Conservation (phyloP, 768 basidiomycete species). For the Tylopilus vinaceipallidus region DNA sequence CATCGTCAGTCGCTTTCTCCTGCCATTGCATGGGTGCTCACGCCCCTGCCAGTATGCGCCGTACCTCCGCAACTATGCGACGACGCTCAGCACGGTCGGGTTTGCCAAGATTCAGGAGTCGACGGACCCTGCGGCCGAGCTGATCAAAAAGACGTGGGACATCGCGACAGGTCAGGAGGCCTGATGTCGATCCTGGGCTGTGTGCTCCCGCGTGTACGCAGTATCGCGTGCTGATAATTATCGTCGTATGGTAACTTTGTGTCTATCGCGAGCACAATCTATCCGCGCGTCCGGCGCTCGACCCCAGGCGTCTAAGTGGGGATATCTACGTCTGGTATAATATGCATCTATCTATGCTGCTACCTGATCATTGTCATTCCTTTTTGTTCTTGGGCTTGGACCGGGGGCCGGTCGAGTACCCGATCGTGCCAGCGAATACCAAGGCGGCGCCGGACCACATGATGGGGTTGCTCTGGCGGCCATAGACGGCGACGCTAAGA, state of each 20-base stretch:
- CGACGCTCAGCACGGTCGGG: constrained; percentile 67
- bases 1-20: constrained; percentile 47
- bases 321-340: no score
- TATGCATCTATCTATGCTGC: no score
- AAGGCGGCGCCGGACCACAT: constrained; percentile 71
- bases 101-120: constrained; percentile 61
- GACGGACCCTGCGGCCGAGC: constrained; percentile 51
- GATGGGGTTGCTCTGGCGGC: constrained; percentile 38
- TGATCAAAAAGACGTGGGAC: constrained; percentile 70
- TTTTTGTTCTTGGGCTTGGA: constrained; percentile 22
- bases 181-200: no score
- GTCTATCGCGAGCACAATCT: no score
- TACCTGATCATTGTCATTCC: constrained; percentile 18
- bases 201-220: no score
- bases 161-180: constrained; percentile 61
- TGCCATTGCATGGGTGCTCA: no score
- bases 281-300: no score
- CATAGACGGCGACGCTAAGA: constrained; percentile 59
- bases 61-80: constrained; percentile 71
- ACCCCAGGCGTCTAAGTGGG: no score
- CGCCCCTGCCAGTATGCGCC: constrained; percentile 70
- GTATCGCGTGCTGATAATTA: no score
- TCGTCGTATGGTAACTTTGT: no score
- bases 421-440: constrained; percentile 70
- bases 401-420: constrained; percentile 47